Percentiles rank a stretch among this genome's conserved stretches.
phyloP scores from a whole-genome alignment of 169 alveolate species.

The Plasmodium gallinaceum region DNA sequence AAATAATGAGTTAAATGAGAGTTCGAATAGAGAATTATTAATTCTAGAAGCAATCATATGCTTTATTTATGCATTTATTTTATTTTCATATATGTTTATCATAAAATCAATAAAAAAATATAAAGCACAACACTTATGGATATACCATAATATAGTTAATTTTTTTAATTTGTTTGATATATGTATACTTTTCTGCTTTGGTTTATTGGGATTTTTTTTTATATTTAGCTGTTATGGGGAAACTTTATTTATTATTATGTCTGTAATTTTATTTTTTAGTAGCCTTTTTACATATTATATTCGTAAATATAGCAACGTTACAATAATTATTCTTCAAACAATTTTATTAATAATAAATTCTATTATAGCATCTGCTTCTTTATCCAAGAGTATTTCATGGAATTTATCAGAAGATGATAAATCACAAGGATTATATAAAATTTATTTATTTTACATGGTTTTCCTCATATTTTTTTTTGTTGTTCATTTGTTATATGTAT shows the following conservation, averaged over 20 bases:
- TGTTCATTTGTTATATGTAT: slow-evolving; percentile 43
- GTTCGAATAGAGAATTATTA: slow-evolving; percentile 14
- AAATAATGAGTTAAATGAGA: not conserved
- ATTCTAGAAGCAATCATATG: slow-evolving; percentile 28
- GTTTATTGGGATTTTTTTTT: slow-evolving; percentile 46
- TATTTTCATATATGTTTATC: slow-evolving; percentile 50
- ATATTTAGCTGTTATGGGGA: slow-evolving; percentile 35
- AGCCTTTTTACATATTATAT: slow-evolving; percentile 44
- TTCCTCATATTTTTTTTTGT: slow-evolving; percentile 43
- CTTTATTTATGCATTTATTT: slow-evolving; percentile 29
- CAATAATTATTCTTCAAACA: slow-evolving; percentile 34
- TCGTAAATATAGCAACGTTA: slow-evolving; percentile 37
- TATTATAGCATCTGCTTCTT: slow-evolving; percentile 20
- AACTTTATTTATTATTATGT: slow-evolving; percentile 27
- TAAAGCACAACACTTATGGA: slow-evolving; percentile 34
- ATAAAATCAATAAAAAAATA: slow-evolving; percentile 19
- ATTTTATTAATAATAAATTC: slow-evolving; percentile 19
- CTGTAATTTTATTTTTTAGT: slow-evolving; percentile 24
- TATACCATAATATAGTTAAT: slow-evolving; percentile 35
- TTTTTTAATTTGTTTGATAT: slow-evolving; percentile 56
- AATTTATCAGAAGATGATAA: not conserved
- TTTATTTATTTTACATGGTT: slow-evolving; percentile 60
- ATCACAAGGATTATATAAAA: slow-evolving; percentile 7
- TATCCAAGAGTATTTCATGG: not conserved
- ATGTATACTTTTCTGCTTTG: slow-evolving; percentile 38